phyloP scores from a whole-genome alignment of 2,329 filamentous ascomycete species.

The Ophiocordyceps unilateralis region DNA sequence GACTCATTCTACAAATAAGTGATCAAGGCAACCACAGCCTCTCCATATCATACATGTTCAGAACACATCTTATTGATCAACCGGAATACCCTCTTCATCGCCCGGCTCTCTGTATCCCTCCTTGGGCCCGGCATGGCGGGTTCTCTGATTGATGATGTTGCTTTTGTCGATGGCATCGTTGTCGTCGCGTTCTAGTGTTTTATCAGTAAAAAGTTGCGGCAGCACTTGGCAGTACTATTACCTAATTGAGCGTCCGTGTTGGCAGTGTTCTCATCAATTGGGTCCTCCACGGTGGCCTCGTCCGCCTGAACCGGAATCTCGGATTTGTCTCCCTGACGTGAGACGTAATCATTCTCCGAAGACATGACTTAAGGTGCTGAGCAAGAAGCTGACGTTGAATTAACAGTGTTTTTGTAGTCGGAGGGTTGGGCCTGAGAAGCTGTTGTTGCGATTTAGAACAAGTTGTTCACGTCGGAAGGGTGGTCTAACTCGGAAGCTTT shows the following conservation, averaged over 20 bases:
- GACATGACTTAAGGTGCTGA: not conserved
- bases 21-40: not conserved
- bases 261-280: slow-evolving; percentile 12
- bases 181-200: not conserved
- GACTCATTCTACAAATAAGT: too few species aligned
- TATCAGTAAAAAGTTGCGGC: too few species aligned
- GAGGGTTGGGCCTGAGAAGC: too few species aligned
- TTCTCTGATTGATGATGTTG: slow-evolving; percentile 5
- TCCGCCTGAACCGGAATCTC: slow-evolving; percentile 17
- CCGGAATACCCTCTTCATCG: slow-evolving; percentile 1
- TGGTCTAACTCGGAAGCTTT: too few species aligned
- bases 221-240: not conserved
- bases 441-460: too few species aligned
- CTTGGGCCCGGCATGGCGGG: slow-evolving; percentile 1
- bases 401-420: not conserved
- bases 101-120: not conserved
- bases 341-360: slow-evolving; percentile 12
- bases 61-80: not conserved
- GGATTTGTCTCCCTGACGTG: slow-evolving; percentile 12
- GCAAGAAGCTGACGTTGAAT: too few species aligned
- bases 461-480: too few species aligned
- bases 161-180: slow-evolving; percentile 5
- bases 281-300: slow-evolving; percentile 14
- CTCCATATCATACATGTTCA: not conserved
- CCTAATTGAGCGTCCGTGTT: slow-evolving; percentile 9